Conservation (phyloP, 768 basidiomycete genomes). For the Kwoniella heveanensis region DNA sequence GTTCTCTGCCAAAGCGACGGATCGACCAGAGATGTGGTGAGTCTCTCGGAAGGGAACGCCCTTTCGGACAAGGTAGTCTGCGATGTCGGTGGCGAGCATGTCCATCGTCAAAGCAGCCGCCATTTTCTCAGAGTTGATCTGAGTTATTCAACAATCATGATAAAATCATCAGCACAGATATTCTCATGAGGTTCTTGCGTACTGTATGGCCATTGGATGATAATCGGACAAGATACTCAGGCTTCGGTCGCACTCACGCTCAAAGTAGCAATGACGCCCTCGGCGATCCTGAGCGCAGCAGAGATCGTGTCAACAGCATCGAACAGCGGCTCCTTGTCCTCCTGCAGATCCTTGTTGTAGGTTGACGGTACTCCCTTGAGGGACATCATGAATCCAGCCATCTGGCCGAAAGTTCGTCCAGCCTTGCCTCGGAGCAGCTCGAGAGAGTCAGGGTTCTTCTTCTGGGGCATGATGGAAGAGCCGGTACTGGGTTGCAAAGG, state of each 20-base stretch:
- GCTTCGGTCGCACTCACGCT: constrained; percentile 62
- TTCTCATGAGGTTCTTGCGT: too few species aligned
- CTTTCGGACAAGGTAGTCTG: constrained; percentile 97
- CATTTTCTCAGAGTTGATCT: constrained; percentile 94
- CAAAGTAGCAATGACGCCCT: constrained; percentile 90
- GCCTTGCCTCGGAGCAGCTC: constrained; percentile 94
- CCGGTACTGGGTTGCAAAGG: constrained; percentile 86
- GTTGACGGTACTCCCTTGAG: constrained; percentile 96
- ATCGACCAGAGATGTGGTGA: constrained; percentile 94
- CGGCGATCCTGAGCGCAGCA: constrained; percentile 85
- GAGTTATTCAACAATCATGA: too few species aligned
- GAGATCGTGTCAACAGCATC: constrained; percentile 87
- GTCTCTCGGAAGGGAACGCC: constrained; percentile 99
- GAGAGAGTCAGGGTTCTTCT: constrained; percentile 94
- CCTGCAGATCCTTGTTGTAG: constrained; percentile 99
- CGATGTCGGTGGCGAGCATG: constrained; percentile 96
- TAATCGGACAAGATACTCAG: not conserved
- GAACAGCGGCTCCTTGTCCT: constrained; percentile 97
- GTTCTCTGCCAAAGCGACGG: constrained; percentile 90
- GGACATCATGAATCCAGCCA: constrained; percentile 97
- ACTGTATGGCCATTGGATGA: too few species aligned
- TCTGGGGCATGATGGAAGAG: constrained; percentile 99
- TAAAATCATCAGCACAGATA: too few species aligned
- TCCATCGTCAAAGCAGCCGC: constrained; percentile 88
- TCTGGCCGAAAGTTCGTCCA: constrained; percentile 93